These are phyloP conservation scores for Bombardia bombarda DNA, from an alignment of 495 filamentous ascomycete species.

Conservation along the genomic window DNA sequence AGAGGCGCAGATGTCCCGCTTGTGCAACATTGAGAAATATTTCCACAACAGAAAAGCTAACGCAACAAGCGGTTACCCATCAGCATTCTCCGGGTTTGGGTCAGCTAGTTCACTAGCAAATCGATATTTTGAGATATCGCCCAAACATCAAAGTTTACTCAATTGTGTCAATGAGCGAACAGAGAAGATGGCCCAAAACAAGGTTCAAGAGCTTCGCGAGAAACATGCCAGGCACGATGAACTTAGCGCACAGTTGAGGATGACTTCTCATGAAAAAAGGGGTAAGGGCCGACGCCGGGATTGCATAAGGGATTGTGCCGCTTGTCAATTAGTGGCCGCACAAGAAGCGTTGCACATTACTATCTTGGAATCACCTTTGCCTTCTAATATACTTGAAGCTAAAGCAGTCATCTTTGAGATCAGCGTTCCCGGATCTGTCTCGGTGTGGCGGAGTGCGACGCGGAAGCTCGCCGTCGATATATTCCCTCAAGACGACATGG, in stretches of 20 bases:
- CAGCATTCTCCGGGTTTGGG: slow-evolving; percentile 29
- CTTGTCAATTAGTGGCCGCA: not conserved
- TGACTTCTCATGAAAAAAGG: too few relatives aligned
- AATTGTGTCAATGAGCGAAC: slow-evolving; percentile 33
- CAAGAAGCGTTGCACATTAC: slow-evolving; percentile 38
- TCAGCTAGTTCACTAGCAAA: slow-evolving; percentile 39
- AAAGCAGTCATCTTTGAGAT: slow-evolving; percentile 54
- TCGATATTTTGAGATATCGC: slow-evolving; percentile 43
- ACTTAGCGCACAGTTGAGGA: too few relatives aligned
- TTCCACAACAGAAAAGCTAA: slow-evolving; percentile 21
- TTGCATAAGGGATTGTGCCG: too few relatives aligned
- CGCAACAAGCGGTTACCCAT: slow-evolving; percentile 10
- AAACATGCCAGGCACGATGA: too few relatives aligned
- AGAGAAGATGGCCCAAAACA: slow-evolving; percentile 20
- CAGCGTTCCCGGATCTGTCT: slow-evolving; percentile 32
- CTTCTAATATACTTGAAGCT: slow-evolving; percentile 20
- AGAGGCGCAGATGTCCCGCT: slow-evolving; percentile 41
- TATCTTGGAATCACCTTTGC: slow-evolving; percentile 57
- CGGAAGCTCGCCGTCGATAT: slow-evolving; percentile 33
- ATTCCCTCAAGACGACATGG: slow-evolving; percentile 15
- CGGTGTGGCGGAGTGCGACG: slow-evolving; percentile 48
- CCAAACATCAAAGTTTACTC: slow-evolving; percentile 30
- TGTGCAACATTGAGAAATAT: slow-evolving; percentile 44
- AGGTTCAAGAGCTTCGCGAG: slow-evolving; percentile 29
- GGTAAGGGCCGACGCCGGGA: too few relatives aligned